Percentiles rank a stretch among this genome's conserved stretches.
These are phyloP conservation scores for Pyropia yezoensis DNA, from an alignment of 23 red algal species.

Conservation along the genomic window DNA sequence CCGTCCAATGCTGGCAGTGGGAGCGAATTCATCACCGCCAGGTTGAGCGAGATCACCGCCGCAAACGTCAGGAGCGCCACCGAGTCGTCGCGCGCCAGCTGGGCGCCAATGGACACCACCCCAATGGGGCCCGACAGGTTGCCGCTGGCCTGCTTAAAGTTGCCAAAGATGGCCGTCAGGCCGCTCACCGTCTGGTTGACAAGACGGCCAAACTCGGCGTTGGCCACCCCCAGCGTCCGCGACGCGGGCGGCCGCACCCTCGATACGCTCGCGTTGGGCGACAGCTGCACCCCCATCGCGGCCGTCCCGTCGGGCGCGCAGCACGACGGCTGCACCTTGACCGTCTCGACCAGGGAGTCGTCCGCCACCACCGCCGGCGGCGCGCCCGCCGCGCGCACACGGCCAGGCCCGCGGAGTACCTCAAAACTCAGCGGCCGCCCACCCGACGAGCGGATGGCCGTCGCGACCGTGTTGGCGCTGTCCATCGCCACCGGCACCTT, in stretches of 20 bases:
- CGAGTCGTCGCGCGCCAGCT: conserved; percentile 79
- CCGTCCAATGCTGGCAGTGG: conserved; percentile 95
- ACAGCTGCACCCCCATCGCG: conserved; percentile 71
- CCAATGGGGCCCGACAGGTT: conserved; percentile 85
- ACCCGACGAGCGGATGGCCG: conserved; percentile 25
- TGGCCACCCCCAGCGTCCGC: conserved; percentile 19
- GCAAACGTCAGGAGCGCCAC: conserved; percentile 67
- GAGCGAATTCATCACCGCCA: conserved; percentile 89
- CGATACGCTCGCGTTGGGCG: conserved; percentile 29
- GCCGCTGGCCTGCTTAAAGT: conserved; percentile 33
- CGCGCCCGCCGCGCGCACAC: too few species aligned
- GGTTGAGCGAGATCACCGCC: conserved; percentile 83
- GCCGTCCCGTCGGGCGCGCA: conserved; percentile 60
- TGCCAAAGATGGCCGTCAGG: conserved; percentile 25
- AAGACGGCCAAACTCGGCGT: conserved; percentile 50
- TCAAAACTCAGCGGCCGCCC: conserved; percentile 21
- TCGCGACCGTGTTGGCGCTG: conserved; percentile 37
- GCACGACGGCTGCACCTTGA: conserved; percentile 40
- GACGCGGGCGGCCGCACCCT: conserved; percentile 15
- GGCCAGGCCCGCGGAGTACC: conserved; percentile 10
- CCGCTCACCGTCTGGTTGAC: conserved; percentile 37
- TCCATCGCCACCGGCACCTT: conserved; percentile 8
- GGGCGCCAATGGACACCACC: conserved; percentile 88
- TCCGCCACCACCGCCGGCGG: too few species aligned
- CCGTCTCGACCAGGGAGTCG: background rate